Evolutionary conservation across 1,284 basidiomycete genomes (phyloP), one percentile per base, ranked within the genome.

Genomic region (Irpex sp.): DNA sequence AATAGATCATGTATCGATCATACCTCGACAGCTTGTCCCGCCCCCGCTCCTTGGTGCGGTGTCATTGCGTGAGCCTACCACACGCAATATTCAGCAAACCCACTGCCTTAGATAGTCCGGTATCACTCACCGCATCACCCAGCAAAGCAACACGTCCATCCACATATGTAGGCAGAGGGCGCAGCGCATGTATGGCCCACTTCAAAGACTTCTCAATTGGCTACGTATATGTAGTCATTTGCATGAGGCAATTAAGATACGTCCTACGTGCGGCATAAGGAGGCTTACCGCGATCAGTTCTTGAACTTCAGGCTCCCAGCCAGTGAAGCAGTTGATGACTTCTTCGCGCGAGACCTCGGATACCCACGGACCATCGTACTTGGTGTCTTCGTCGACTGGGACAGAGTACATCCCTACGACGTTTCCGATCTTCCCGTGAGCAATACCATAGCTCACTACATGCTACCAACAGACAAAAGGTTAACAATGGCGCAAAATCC

Each of bases 271-370:
- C 14, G 49, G n/a, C 35, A 6, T 35, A 37, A n/a, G 42, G 21
- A 12, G 18, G 61, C 57, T 47, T 23, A 69, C 69, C 42, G 65
- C 52, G 21, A 68, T 56, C 57, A 71, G 51, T n/a, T 66, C 61
- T 21, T 60, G 57, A 6, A 71, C 67, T 48, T 70, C 67, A 9
- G 64, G 61, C 53, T 69, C 69, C 71, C 69, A 72, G 10, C 59
- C 47, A 28, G 21, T 59, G 19, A 51, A 69, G 37, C 62, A 63
- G 21, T 62, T 58, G 23, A 60, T 49, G 12, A 69, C 55, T 55
- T 69, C 68, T n/a, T 65, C 58, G 19, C 57, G 53, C n/a, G 62
- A 35, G 28, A 63, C 59, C 14, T 66, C 65, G 9, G 53, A 59
- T 16, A 66, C 68, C 69, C 67, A 69, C n/a, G 62, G 61, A 16